Conservation (phyloP, 2,329 filamentous ascomycete genomes). For the Coleophoma cylindrospora region DNA sequence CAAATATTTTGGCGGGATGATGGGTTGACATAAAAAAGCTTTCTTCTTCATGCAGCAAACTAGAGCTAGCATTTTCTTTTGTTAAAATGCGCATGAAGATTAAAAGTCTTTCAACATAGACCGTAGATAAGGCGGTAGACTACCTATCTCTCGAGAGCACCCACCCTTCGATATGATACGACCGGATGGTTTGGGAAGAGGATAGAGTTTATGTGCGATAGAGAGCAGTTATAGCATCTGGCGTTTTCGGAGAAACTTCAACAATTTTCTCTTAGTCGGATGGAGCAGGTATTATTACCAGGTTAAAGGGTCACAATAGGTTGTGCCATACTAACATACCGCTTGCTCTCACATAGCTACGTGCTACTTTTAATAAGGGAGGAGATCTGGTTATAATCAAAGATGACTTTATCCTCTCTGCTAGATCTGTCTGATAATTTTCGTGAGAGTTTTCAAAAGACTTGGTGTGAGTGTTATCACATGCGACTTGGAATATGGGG, state of each 20-base stretch:
- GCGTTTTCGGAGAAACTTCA: conserved; percentile 30
- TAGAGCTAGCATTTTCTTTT: not conserved
- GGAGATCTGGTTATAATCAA: no score
- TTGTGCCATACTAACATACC: not conserved
- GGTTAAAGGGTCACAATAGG: not conserved
- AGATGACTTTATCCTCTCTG: no score
- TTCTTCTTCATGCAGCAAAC: conserved; percentile 9
- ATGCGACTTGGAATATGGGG: no score
- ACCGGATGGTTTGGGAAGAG: conserved; percentile 1
- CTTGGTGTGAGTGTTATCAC: no score
- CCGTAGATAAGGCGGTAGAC: conserved; percentile 24
- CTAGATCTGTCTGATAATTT: no score
- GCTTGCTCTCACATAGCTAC: not conserved
- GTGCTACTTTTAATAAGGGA: not conserved
- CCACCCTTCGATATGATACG: not conserved
- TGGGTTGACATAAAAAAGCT: conserved; percentile 7
- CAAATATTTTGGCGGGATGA: not conserved
- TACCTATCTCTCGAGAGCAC: not conserved
- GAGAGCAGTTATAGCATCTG: conserved; percentile 25
- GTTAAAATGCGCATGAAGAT: conserved; percentile 14
- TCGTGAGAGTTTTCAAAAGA: no score
- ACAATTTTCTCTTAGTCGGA: conserved; percentile 25
- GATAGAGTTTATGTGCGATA: conserved; percentile 12
- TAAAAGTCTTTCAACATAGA: conserved; percentile 33
- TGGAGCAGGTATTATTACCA: not conserved